Evolutionary conservation across 78 protist genomes (phyloP).

Genomic region (Dictyostelium purpureum): DNA sequence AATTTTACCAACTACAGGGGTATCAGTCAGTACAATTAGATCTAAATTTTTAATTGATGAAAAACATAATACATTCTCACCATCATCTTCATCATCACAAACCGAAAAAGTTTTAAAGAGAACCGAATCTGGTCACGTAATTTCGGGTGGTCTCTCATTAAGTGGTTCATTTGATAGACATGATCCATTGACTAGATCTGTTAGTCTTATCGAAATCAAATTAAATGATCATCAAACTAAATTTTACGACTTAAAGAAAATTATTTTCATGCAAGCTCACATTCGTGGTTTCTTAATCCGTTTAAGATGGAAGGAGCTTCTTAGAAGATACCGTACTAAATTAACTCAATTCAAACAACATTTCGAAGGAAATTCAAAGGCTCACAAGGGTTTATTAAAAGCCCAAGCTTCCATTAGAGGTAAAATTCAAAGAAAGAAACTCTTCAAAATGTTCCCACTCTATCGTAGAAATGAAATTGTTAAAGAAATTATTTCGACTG

Average conservation of each 20-base stretch:
- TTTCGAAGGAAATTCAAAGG: conserved; percentile 14
- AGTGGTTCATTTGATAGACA: neutral
- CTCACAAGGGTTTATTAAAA: conserved; percentile 24
- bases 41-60: neutral
- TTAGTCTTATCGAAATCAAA: neutral
- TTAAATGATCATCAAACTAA: neutral
- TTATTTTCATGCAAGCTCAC: conserved; percentile 15
- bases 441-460: conserved; percentile 25
- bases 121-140: conserved; percentile 24
- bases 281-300: conserved; percentile 29
- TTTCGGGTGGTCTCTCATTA: conserved; percentile 16
- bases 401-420: conserved; percentile 44
- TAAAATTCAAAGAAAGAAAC: conserved; percentile 38
- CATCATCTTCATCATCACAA: neutral
- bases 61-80: conserved; percentile 5
- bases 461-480: conserved; percentile 75
- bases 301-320: neutral
- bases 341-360: conserved; percentile 5
- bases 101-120: conserved; percentile 13
- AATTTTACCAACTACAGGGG: conserved; percentile 8
- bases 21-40: conserved; percentile 24
- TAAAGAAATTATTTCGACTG: conserved; percentile 57
- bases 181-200: neutral
- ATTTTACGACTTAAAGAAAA: conserved; percentile 11
- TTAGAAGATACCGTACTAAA: neutral